Evolutionary conservation across 305 asterid genomes (phyloP).

Genomic region (Striga hermonthica): DNA sequence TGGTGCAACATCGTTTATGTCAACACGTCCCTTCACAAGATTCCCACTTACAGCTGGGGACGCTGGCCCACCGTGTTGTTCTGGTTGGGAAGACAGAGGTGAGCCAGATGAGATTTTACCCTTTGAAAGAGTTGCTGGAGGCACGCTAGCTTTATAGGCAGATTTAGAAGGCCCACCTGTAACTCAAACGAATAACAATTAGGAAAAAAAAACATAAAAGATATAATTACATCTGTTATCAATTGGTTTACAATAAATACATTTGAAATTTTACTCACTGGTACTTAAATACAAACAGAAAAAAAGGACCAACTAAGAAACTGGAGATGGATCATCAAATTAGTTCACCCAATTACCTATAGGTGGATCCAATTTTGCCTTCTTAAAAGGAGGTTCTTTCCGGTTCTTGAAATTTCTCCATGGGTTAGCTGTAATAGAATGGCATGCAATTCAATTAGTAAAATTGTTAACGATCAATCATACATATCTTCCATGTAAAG

Average conservation of each 20-base stretch:
- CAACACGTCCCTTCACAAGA: constrained; percentile 48
- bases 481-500: constrained; percentile 21
- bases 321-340: constrained; percentile 28
- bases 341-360: constrained; percentile 51
- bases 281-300: background rate
- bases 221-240: constrained; percentile 7
- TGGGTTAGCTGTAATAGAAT: constrained; percentile 59
- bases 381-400: constrained; percentile 81
- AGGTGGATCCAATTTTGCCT: constrained; percentile 63
- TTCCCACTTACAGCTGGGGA: constrained; percentile 61
- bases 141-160: constrained; percentile 51
- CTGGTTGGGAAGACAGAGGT: constrained; percentile 64
- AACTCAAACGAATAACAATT: constrained; percentile 20
- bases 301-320: constrained; percentile 19
- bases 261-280: constrained; percentile 17
- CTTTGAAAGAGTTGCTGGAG: constrained; percentile 53
- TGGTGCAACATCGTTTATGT: constrained; percentile 42
- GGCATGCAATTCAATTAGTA: constrained; percentile 27
- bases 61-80: constrained; percentile 49
- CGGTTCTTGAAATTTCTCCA: constrained; percentile 61
- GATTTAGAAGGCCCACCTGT: constrained; percentile 67
- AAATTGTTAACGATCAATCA: constrained; percentile 18
- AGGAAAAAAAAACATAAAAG: constrained; percentile 6
- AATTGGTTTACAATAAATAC: constrained; percentile 14
- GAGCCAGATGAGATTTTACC: constrained; percentile 59